A percentile compares a stretch with the other conserved stretches of the same genome.
phyloP scores from a whole-genome alignment of 108 stramenopile species.

The Schizochytrium sp. region DNA sequence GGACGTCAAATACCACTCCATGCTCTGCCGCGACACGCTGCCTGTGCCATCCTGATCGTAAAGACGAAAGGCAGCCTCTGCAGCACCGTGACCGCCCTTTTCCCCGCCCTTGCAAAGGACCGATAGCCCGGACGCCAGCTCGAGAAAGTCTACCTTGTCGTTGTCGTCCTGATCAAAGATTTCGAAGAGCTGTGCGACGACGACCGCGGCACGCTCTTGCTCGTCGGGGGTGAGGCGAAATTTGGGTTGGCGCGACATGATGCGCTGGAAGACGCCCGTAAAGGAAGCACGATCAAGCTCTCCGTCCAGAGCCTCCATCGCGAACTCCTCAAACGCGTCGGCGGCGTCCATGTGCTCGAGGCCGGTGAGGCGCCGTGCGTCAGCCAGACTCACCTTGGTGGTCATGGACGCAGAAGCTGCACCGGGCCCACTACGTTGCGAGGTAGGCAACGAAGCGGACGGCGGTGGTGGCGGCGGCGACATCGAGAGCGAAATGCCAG shows the following conservation, averaged over 20 bases:
- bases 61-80: constrained; percentile 25
- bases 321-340: constrained; percentile 23
- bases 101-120: constrained; percentile 25
- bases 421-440: too few species aligned
- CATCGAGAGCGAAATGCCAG: not conserved
- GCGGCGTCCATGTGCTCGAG: not conserved
- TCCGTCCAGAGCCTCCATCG: not conserved
- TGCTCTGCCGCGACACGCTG: not conserved
- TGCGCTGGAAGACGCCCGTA: not conserved
- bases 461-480: not conserved
- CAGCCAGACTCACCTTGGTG: not conserved
- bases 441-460: not conserved
- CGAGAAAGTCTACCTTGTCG: constrained; percentile 18
- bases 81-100: constrained; percentile 30
- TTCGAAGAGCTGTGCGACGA: not conserved
- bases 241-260: not conserved
- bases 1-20: constrained; percentile 8
- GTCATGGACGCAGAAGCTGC: too few species aligned
- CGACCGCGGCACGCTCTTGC: not conserved
- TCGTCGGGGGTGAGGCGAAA: not conserved
- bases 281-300: not conserved
- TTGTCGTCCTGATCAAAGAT: not conserved
- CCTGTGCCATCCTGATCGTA: constrained; percentile 18
- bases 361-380: not conserved
- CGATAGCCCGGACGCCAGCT: constrained; percentile 19